Evolutionary conservation across 1,284 basidiomycete genomes (phyloP).

Genomic region (Rhodotorula mucilaginosa): DNA sequence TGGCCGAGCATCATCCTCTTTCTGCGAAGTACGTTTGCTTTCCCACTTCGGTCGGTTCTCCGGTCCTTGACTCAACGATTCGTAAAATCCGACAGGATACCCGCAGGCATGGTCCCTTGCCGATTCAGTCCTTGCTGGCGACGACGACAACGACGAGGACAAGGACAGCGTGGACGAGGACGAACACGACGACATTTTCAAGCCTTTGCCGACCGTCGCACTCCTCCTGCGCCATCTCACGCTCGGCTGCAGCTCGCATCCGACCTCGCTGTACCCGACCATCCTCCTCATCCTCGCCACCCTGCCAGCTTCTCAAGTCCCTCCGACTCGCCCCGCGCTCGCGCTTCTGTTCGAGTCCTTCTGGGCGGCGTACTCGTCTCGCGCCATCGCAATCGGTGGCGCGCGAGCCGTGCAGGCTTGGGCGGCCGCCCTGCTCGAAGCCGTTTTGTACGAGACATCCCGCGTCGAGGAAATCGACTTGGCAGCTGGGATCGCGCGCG

Average conservation of each 20-base stretch:
- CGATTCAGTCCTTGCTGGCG: conserved; percentile 15
- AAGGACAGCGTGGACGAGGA: background rate
- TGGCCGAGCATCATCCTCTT: conserved; percentile 37
- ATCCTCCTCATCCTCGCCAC: conserved; percentile 75
- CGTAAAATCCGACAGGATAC: conserved; percentile 12
- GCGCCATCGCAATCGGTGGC: conserved; percentile 54
- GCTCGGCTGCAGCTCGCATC: conserved; percentile 70
- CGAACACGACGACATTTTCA: conserved; percentile 13
- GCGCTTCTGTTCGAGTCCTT: conserved; percentile 65
- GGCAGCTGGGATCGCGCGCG: conserved; percentile 11
- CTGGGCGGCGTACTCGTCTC: conserved; percentile 70
- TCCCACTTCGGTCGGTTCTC: background rate
- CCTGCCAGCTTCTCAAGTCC: conserved; percentile 58
- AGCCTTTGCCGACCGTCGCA: conserved; percentile 33
- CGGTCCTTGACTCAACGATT: background rate
- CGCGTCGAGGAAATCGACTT: conserved; percentile 49
- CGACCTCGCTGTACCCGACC: conserved; percentile 70
- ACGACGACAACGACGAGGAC: conserved; percentile 21
- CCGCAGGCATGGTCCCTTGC: conserved; percentile 46
- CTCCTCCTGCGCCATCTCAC: conserved; percentile 68
- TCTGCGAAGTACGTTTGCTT: conserved; percentile 21
- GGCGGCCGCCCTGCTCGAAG: conserved; percentile 67
- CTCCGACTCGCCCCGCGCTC: conserved; percentile 47
- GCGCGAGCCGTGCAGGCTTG: conserved; percentile 56
- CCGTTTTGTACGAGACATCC: conserved; percentile 54